Percentiles rank a stretch among this genome's conserved stretches.
phyloP scores from a whole-genome alignment of 305 asterid species.

The Fraxinus angustifolia region DNA sequence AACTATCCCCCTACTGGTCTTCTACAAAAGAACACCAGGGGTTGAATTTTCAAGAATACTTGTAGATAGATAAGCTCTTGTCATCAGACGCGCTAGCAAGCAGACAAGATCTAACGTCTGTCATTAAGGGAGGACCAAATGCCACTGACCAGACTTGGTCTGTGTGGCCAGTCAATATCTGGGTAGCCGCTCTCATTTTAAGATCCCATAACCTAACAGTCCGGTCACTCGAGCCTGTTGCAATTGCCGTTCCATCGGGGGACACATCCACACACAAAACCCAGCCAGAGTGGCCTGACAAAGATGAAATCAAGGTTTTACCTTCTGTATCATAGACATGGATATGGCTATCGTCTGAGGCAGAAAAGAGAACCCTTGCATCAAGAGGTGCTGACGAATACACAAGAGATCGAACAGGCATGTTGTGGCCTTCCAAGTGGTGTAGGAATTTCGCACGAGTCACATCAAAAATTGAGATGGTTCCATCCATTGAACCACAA shows the following conservation, averaged over 20 bases:
- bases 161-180: conserved; percentile 70
- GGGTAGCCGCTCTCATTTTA: conserved; percentile 91
- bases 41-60: conserved; percentile 47
- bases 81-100: conserved; percentile 95
- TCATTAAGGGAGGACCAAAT: conserved; percentile 66
- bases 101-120: conserved; percentile 58
- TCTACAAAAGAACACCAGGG: not conserved
- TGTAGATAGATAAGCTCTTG: conserved; percentile 68
- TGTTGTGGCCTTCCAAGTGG: conserved; percentile 81
- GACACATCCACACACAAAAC: conserved; percentile 81
- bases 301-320: conserved; percentile 58
- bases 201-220: conserved; percentile 89
- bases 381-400: conserved; percentile 78
- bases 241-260: conserved; percentile 84
- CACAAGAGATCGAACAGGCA: conserved; percentile 85
- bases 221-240: conserved; percentile 85
- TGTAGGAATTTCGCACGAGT: conserved; percentile 68
- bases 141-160: conserved; percentile 97
- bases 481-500: conserved; percentile 88
- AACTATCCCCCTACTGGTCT: not conserved
- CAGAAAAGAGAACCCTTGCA: conserved; percentile 81
- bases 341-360: conserved; percentile 79
- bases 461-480: conserved; percentile 73
- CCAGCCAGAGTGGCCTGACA: conserved; percentile 94
- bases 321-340: conserved; percentile 41